Evolutionary conservation across 176 grass and related monocot genomes (phyloP).

Genomic region (Oryza officinalis): DNA sequence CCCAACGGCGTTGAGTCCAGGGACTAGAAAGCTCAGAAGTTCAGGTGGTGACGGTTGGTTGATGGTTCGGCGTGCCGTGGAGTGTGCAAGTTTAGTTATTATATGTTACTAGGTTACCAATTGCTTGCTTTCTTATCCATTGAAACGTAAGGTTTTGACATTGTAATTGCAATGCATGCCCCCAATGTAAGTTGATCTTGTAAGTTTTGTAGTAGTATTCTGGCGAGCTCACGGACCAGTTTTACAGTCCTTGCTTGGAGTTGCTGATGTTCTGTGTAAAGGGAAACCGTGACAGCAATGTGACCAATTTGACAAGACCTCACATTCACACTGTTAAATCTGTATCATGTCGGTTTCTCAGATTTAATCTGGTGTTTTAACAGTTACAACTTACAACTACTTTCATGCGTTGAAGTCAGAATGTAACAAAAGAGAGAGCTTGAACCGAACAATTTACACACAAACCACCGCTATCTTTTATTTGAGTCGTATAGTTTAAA

Average conservation of each 20-base stretch:
- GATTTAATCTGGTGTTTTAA: neutral
- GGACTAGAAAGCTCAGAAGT: slow-evolving; percentile 20
- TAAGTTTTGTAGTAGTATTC: slow-evolving; percentile 21
- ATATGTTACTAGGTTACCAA: slow-evolving; percentile 27
- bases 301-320: neutral
- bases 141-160: slow-evolving; percentile 51
- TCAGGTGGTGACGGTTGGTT: neutral
- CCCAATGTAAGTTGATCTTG: slow-evolving; percentile 19
- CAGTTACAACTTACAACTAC: neutral
- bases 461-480: slow-evolving; percentile 29
- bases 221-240: neutral
- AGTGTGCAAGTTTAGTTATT: neutral
- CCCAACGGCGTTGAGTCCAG: slow-evolving; percentile 21
- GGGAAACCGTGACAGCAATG: neutral
- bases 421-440: neutral
- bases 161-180: slow-evolving; percentile 29
- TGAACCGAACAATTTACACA: slow-evolving; percentile 41
- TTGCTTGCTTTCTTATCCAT: slow-evolving; percentile 27
- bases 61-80: neutral
- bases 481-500: slow-evolving; percentile 41
- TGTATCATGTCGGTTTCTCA: neutral
- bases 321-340: neutral
- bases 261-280: slow-evolving; percentile 11
- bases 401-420: neutral
- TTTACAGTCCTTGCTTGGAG: neutral